Conservation (phyloP, 192 early-diverging fungal genomes). For the Coemansia asiatica region DNA sequence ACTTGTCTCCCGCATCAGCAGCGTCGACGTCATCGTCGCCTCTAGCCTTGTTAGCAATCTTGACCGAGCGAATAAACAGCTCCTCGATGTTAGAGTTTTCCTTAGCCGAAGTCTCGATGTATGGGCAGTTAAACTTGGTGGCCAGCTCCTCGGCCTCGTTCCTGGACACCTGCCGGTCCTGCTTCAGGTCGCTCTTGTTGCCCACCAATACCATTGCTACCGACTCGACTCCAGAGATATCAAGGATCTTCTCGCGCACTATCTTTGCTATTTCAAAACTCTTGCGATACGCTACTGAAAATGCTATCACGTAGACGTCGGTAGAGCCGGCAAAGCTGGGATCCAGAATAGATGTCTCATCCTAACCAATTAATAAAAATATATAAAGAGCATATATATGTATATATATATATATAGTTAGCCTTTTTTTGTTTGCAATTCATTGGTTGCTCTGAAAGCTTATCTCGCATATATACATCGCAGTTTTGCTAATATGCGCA, state of each 20-base stretch:
- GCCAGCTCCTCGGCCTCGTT: slow-evolving; percentile 81
- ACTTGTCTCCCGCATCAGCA: slow-evolving; percentile 18
- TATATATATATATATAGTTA: no score
- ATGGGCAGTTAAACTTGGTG: slow-evolving; percentile 80
- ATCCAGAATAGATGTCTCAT: slow-evolving; percentile 93
- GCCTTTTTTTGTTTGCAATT: no score
- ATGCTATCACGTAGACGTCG: slow-evolving; percentile 94
- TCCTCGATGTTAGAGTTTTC: slow-evolving; percentile 82
- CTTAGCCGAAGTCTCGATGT: slow-evolving; percentile 90
- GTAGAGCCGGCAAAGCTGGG: slow-evolving; percentile 86
- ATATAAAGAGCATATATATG: slow-evolving; percentile 7
- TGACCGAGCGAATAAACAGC: slow-evolving; percentile 43
- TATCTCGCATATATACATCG: no score
- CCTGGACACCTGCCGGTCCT: slow-evolving; percentile 65
- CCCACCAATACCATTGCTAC: slow-evolving; percentile 90
- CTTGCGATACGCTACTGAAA: slow-evolving; percentile 81
- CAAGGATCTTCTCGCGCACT: slow-evolving; percentile 92
- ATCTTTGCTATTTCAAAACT: slow-evolving; percentile 90
- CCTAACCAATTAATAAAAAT: slow-evolving; percentile 59
- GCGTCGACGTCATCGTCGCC: slow-evolving; percentile 30
- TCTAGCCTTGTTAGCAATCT: slow-evolving; percentile 27
- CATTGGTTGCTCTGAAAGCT: no score
- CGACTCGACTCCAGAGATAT: slow-evolving; percentile 85
- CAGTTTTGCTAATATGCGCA: no score
- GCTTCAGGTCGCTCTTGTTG: slow-evolving; percentile 87